A percentile compares a stretch with the other conserved stretches of the same genome.
These are phyloP conservation scores for Naganishia vaughanmartiniae DNA, from an alignment of 768 basidiomycete genomes.

Conservation along the genomic window DNA sequence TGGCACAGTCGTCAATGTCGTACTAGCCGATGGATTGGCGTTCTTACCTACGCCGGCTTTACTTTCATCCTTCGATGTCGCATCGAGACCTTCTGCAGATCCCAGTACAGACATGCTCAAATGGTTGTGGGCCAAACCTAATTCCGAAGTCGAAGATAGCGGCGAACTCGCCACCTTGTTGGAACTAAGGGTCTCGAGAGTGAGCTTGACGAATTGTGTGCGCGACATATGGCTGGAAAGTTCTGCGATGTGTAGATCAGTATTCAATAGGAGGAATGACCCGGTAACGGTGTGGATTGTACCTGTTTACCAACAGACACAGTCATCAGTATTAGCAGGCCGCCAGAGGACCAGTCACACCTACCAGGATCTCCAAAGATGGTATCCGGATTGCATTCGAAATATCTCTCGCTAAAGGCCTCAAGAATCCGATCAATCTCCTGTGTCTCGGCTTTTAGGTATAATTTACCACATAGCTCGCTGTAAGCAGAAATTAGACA, in stretches of 20 bases:
- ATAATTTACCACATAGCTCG: constrained; percentile 84
- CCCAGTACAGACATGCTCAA: not conserved
- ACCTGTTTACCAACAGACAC: constrained; percentile 55
- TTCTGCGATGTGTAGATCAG: constrained; percentile 94
- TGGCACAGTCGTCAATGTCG: not conserved
- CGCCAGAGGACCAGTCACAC: constrained; percentile 44
- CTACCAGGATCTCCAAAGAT: constrained; percentile 81
- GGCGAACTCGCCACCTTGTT: constrained; percentile 46
- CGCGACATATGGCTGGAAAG: constrained; percentile 84
- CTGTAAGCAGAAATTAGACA: constrained; percentile 53
- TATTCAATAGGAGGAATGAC: constrained; percentile 89
- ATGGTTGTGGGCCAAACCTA: not conserved
- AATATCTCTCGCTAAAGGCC: constrained; percentile 84
- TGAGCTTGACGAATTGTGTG: constrained; percentile 86
- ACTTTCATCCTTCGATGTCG: not conserved
- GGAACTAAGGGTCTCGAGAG: constrained; percentile 76
- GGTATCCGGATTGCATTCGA: constrained; percentile 78
- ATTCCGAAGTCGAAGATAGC: constrained; percentile 59
- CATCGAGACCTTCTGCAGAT: not conserved
- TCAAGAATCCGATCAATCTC: constrained; percentile 96
- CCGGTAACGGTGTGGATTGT: constrained; percentile 94
- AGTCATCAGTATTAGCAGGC: constrained; percentile 10
- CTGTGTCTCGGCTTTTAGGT: constrained; percentile 91
- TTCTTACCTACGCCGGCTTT: not conserved
- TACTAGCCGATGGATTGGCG: not conserved